A percentile compares a stretch with the other conserved stretches of the same genome.
These are phyloP conservation scores for Magnusiomyces tetraspermus DNA, from an alignment of 1,139 yeast species.

Conservation along the genomic window DNA sequence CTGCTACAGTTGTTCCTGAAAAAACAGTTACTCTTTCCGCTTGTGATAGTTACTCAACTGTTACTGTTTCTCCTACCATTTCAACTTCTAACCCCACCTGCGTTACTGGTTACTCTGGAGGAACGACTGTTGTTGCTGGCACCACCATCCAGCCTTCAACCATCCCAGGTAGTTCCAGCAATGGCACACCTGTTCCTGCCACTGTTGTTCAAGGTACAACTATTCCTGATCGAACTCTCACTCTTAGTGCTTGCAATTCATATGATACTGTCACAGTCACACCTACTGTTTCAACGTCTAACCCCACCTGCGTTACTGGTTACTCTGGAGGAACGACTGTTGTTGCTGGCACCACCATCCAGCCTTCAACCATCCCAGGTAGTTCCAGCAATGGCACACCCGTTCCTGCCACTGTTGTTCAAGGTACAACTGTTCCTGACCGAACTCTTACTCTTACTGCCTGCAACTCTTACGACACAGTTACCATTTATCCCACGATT, in stretches of 20 bases:
- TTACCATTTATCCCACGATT: slow-evolving; percentile 5
- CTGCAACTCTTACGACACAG: slow-evolving; percentile 2
- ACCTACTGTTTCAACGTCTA: neutral
- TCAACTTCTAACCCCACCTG: neutral
- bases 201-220: slow-evolving; percentile 3
- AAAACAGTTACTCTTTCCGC: slow-evolving; percentile 8
- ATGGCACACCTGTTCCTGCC: slow-evolving; percentile 3
- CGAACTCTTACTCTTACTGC: slow-evolving; percentile 10
- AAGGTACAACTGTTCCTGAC: slow-evolving; percentile 4
- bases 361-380: slow-evolving; percentile 8
- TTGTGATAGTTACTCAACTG: neutral
- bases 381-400: slow-evolving; percentile 6
- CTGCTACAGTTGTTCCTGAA: slow-evolving; percentile 5
- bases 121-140: slow-evolving; percentile 1
- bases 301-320: neutral
- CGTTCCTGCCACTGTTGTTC: slow-evolving; percentile 8
- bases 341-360: slow-evolving; percentile 3
- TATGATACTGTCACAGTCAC: neutral
- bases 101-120: neutral
- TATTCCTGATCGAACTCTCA: neutral
- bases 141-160: slow-evolving; percentile 7
- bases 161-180: slow-evolving; percentile 2
- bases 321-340: slow-evolving; percentile 2
- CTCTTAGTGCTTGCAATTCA: slow-evolving; percentile 2
- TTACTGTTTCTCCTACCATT: slow-evolving; percentile 3